Percentiles rank a stretch among this genome's conserved stretches.
phyloP scores from a whole-genome alignment of 768 basidiomycete species.

The Pulveroboletus sp. region DNA sequence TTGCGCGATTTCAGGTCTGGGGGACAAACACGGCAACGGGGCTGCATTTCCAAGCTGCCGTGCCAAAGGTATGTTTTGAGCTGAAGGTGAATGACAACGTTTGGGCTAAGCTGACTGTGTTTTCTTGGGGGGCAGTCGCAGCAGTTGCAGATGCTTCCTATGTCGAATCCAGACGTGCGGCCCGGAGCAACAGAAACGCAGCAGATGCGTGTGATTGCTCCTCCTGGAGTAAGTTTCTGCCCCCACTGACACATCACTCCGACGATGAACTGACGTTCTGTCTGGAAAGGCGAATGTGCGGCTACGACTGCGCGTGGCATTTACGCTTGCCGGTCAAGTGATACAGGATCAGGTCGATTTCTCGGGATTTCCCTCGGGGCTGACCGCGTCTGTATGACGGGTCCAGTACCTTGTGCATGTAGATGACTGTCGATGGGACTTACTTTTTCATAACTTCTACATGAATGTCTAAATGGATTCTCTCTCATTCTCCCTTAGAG shows the following conservation, averaged over 20 bases:
- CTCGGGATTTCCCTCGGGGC: constrained; percentile 74
- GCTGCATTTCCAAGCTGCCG: constrained; percentile 94
- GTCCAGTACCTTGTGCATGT: constrained; percentile 5
- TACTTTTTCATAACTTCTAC: constrained; percentile 22
- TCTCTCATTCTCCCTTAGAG: neutral
- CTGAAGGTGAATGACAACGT: neutral
- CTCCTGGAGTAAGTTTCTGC: constrained; percentile 64
- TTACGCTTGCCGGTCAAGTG: constrained; percentile 57
- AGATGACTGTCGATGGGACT: constrained; percentile 11
- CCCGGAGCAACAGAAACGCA: constrained; percentile 87
- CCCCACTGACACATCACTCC: neutral
- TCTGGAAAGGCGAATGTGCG: constrained; percentile 67
- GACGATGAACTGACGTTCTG: constrained; percentile 3
- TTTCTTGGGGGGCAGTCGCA: constrained; percentile 60
- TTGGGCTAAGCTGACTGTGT: neutral
- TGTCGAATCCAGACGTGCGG: constrained; percentile 78
- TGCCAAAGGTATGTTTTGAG: constrained; percentile 68
- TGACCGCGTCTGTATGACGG: constrained; percentile 46
- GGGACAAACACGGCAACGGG: constrained; percentile 50
- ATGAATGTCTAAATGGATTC: constrained; percentile 7
- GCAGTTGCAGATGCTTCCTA: constrained; percentile 96
- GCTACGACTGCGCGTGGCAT: constrained; percentile 82
- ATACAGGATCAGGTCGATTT: constrained; percentile 95
- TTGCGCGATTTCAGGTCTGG: constrained; percentile 78
- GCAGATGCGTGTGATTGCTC: constrained; percentile 89